These are phyloP conservation scores for Podaxis carcinomalis DNA, from an alignment of 768 basidiomycete genomes.

Conservation along the genomic window DNA sequence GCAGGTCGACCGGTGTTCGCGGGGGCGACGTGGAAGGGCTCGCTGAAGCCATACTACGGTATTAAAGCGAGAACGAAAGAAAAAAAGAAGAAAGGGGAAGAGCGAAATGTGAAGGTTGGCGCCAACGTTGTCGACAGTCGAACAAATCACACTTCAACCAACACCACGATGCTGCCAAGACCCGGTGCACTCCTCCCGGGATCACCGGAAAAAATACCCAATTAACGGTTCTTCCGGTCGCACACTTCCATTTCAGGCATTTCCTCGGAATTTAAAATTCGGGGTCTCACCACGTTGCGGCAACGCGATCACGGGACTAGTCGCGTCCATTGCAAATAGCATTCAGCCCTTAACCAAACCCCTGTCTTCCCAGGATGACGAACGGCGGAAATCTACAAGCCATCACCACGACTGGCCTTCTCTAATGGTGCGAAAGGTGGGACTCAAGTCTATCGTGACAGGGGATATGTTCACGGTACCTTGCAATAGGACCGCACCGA, in stretches of 20 bases:
- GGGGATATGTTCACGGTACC: too few species aligned
- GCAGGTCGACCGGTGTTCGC: constrained; percentile 32
- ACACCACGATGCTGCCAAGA: constrained; percentile 29
- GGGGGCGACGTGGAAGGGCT: constrained; percentile 34
- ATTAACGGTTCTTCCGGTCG: neutral
- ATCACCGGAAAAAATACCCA: constrained; percentile 11
- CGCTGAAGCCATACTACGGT: constrained; percentile 21
- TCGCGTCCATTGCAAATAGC: constrained; percentile 5
- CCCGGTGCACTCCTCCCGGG: constrained; percentile 19
- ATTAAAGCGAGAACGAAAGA: constrained; percentile 15
- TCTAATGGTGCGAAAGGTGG: too few species aligned
- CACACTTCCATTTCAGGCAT: constrained; percentile 14
- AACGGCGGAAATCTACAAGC: too few species aligned
- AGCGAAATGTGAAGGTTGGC: constrained; percentile 20
- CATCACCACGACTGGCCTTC: too few species aligned
- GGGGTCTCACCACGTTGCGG: constrained; percentile 28
- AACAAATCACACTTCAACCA: constrained; percentile 20
- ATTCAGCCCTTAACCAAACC: too few species aligned
- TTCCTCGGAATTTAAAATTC: constrained; percentile 8
- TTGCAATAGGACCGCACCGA: too few species aligned
- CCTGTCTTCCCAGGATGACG: too few species aligned
- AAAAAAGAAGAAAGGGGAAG: constrained; percentile 14
- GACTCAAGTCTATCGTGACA: too few species aligned
- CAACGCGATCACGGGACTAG: constrained; percentile 36
- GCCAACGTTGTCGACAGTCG: constrained; percentile 18